These are phyloP conservation scores for Pseudopyrenochaeta lycopersici DNA, from an alignment of 2,329 filamentous ascomycete genomes.

Conservation along the genomic window DNA sequence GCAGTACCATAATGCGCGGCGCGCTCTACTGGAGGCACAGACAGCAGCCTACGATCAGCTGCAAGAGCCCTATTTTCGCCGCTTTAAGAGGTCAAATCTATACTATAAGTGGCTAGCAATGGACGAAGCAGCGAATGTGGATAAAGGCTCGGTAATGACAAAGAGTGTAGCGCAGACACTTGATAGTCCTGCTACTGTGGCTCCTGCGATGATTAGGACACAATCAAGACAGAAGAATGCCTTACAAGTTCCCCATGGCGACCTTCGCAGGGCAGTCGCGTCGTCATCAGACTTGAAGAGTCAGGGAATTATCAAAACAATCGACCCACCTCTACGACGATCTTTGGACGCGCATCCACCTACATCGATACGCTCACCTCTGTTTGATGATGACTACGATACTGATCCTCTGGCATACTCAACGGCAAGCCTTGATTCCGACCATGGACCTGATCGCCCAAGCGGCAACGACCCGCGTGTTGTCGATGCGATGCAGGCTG, in stretches of 20 bases:
- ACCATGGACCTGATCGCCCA: slow-evolving; percentile 53
- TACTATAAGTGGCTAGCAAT: slow-evolving; percentile 96
- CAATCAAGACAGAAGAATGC: slow-evolving; percentile 55
- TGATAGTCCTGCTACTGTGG: slow-evolving; percentile 27
- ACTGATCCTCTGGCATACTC: slow-evolving; percentile 79
- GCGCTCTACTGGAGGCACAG: slow-evolving; percentile 82
- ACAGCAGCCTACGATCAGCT: slow-evolving; percentile 85
- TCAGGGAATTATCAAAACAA: slow-evolving; percentile 56
- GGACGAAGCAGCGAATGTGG: slow-evolving; percentile 68
- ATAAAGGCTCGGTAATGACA: slow-evolving; percentile 36
- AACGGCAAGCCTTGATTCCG: slow-evolving; percentile 80
- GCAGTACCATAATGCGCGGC: slow-evolving; percentile 84
- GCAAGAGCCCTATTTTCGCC: slow-evolving; percentile 79
- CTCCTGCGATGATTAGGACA: slow-evolving; percentile 56
- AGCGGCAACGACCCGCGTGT: slow-evolving; percentile 76
- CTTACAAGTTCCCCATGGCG: slow-evolving; percentile 50
- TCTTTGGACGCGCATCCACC: slow-evolving; percentile 74
- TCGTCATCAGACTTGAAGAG: slow-evolving; percentile 68
- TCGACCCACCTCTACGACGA: slow-evolving; percentile 62
- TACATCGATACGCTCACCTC: slow-evolving; percentile 56
- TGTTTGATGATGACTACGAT: slow-evolving; percentile 86
- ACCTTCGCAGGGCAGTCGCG: slow-evolving; percentile 67
- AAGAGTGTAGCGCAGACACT: slow-evolving; percentile 38
- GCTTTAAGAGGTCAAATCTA: slow-evolving; percentile 90
- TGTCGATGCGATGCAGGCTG: slow-evolving; percentile 91